phyloP scores from a whole-genome alignment of 768 basidiomycete species.

The Kwoniella botswanensis region DNA sequence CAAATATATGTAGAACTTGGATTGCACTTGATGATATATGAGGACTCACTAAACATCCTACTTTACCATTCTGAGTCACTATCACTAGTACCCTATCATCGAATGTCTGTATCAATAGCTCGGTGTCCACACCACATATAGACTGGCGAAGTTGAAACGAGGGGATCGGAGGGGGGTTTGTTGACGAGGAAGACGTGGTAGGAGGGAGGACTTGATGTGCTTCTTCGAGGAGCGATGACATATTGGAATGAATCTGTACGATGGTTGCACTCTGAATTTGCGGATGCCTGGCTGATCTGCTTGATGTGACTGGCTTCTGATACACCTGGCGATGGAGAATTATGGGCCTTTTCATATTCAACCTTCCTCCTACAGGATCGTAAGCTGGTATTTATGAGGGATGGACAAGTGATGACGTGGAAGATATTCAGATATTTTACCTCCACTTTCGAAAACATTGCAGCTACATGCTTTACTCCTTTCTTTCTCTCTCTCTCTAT shows the following conservation, averaged over 20 bases:
- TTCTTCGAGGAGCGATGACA: slow-evolving; percentile 42
- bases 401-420: slow-evolving; percentile 16
- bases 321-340: neutral
- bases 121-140: slow-evolving; percentile 68
- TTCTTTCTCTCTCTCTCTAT: slow-evolving; percentile 22
- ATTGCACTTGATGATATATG: neutral
- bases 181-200: neutral
- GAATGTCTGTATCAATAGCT: slow-evolving; percentile 77
- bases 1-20: too few species aligned
- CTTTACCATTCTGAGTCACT: slow-evolving; percentile 87
- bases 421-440: slow-evolving; percentile 11
- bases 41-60: slow-evolving; percentile 75
- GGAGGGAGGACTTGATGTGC: slow-evolving; percentile 24
- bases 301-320: neutral
- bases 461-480: neutral
- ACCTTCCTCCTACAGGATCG: neutral
- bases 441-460: slow-evolving; percentile 25
- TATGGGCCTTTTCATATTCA: neutral
- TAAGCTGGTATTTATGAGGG: too few species aligned
- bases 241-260: neutral
- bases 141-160: slow-evolving; percentile 64
- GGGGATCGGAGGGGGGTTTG: slow-evolving; percentile 55
- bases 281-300: neutral
- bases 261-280: too few species aligned
- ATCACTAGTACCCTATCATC: slow-evolving; percentile 82